Evolutionary conservation across 257 asterid genomes (phyloP).

Genomic region (Solanum gracilifrons): DNA sequence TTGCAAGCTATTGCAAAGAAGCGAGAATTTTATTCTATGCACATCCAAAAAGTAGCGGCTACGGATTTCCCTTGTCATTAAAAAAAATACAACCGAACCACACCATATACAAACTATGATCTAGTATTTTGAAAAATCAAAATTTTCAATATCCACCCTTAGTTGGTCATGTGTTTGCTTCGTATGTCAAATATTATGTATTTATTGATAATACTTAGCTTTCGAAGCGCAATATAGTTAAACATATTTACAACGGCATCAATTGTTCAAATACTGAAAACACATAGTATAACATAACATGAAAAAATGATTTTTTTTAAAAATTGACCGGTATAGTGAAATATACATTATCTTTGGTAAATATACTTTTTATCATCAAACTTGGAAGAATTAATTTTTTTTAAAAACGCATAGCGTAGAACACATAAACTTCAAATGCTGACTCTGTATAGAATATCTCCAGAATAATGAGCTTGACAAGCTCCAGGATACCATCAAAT

Average conservation of each 20-base stretch:
- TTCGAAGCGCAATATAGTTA: neutral
- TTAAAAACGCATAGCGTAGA: neutral
- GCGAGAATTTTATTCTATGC: too few species aligned
- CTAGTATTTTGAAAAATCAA: neutral
- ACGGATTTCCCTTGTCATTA: neutral
- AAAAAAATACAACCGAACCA: neutral
- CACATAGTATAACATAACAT: neutral
- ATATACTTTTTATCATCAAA: neutral
- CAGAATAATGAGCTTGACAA: neutral
- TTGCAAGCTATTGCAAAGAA: neutral
- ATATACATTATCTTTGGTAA: neutral
- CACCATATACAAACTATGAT: neutral
- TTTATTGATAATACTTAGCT: neutral
- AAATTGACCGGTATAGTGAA: neutral
- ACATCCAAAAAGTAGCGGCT: too few species aligned
- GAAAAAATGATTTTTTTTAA: neutral
- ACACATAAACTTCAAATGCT: neutral
- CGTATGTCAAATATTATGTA: neutral
- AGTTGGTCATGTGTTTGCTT: neutral
- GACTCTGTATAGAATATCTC: neutral
- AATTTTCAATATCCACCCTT: neutral
- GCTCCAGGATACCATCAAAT: neutral
- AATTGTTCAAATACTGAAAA: neutral
- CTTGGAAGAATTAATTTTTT: neutral
- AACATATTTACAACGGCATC: neutral